Percentiles rank a stretch among this genome's conserved stretches.
phyloP scores from a whole-genome alignment of 139 green algal species.

The Haematococcus lacustris region DNA sequence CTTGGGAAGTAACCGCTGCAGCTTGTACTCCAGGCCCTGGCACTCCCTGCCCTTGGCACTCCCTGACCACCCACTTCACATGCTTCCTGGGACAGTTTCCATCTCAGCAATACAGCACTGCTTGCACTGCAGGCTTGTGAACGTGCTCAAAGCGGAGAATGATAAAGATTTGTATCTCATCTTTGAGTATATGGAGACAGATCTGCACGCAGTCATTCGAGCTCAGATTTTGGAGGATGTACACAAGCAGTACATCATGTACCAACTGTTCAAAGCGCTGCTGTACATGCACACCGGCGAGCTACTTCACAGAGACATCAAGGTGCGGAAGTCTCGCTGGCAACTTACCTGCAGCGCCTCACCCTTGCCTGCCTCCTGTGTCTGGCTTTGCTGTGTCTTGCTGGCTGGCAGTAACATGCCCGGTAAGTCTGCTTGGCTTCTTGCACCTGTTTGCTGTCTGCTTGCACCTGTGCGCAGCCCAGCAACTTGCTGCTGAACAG shows the following conservation, averaged over 20 bases:
- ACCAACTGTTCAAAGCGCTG: constrained; percentile 93
- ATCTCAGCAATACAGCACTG: no score
- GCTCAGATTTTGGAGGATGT: constrained; percentile 93
- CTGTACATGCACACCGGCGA: constrained; percentile 95
- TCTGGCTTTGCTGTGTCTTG: no score
- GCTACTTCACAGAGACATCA: constrained; percentile 96
- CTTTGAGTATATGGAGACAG: constrained; percentile 99
- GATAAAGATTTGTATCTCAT: constrained; percentile 92
- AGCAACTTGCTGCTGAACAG: constrained; percentile 97
- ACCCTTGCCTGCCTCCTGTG: not conserved
- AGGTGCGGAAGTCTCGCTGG: constrained; percentile 41
- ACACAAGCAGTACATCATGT: constrained; percentile 99
- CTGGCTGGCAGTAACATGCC: no score
- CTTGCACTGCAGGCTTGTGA: constrained; percentile 72
- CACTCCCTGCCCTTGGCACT: no score
- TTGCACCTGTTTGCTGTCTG: no score
- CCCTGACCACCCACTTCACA: no score
- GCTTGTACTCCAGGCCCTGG: no score
- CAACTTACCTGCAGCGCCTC: not conserved
- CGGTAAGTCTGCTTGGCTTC: no score
- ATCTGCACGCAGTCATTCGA: constrained; percentile 90
- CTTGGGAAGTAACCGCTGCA: no score
- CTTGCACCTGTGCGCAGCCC: constrained; percentile 63
- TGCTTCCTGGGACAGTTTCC: no score
- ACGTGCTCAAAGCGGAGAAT: constrained; percentile 94